Conservation (phyloP, 2,329 filamentous ascomycete species). For the Fusarium hainanense region DNA sequence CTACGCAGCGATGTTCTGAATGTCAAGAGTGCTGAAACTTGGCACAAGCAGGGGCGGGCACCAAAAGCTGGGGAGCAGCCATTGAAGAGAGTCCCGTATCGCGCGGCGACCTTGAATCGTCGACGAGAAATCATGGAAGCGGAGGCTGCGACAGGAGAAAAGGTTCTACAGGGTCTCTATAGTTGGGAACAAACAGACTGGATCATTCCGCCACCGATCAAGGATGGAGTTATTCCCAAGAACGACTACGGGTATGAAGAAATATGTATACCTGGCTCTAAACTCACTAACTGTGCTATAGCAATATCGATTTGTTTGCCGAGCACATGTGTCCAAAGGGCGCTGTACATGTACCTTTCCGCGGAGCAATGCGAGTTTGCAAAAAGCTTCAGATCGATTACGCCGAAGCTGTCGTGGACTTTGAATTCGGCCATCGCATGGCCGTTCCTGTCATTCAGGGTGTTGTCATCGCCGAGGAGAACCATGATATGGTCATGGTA, state of each 20-base stretch:
- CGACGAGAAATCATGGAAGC: constrained; percentile 90
- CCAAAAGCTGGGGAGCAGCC: constrained; percentile 77
- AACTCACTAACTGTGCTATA: constrained; percentile 42
- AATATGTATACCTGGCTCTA: not conserved
- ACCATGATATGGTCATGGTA: constrained; percentile 78
- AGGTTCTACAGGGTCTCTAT: constrained; percentile 88
- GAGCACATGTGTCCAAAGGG: constrained; percentile 90
- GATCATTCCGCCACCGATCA: constrained; percentile 91
- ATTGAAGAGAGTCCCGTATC: constrained; percentile 87
- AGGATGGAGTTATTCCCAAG: constrained; percentile 87
- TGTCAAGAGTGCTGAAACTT: constrained; percentile 93
- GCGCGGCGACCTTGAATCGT: constrained; percentile 88
- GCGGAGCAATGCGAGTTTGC: constrained; percentile 82
- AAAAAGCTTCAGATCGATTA: constrained; percentile 87
- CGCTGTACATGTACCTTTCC: constrained; percentile 83
- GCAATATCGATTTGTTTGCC: constrained; percentile 94
- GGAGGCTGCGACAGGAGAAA: constrained; percentile 81
- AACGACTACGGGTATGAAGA: constrained; percentile 79
- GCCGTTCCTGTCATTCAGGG: constrained; percentile 92
- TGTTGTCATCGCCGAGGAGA: constrained; percentile 86
- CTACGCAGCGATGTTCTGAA: constrained; percentile 80
- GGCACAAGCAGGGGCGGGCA: constrained; percentile 94
- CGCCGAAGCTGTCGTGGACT: constrained; percentile 94
- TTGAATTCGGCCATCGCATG: constrained; percentile 95
- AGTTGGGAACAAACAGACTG: constrained; percentile 88